Evolutionary conservation across 1,284 basidiomycete genomes (phyloP).

Genomic region (Crucibulum parvulum): DNA sequence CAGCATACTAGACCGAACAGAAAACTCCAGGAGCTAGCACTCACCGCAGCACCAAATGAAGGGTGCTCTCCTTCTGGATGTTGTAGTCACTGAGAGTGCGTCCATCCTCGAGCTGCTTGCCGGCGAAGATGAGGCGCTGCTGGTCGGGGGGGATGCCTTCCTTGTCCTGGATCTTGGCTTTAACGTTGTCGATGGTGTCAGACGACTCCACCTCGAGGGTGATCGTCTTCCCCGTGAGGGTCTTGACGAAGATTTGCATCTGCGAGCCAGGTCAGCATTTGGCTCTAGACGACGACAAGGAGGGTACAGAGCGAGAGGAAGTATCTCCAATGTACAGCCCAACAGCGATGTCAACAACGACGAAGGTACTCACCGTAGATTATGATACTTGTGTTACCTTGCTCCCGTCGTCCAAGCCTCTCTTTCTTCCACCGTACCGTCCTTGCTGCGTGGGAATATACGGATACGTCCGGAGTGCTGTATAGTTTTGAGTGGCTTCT

Average conservation of each 20-base stretch:
- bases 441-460: constrained; percentile 32
- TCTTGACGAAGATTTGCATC: constrained; percentile 97
- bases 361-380: constrained; percentile 29
- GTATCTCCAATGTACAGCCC: constrained; percentile 11
- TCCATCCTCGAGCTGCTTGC: constrained; percentile 97
- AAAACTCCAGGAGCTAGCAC: constrained; percentile 24
- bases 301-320: constrained; percentile 20
- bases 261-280: constrained; percentile 19
- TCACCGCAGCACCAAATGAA: constrained; percentile 95
- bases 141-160: constrained; percentile 97
- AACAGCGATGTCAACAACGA: constrained; percentile 16
- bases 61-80: constrained; percentile 99
- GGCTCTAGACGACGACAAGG: not conserved
- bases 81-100: constrained; percentile 96
- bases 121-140: constrained; percentile 93
- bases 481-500: not conserved
- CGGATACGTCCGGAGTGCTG: not conserved
- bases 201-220: no score
- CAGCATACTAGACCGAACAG: not conserved
- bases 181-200: constrained; percentile 53
- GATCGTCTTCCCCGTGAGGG: constrained; percentile 96
- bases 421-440: not conserved
- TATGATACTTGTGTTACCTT: constrained; percentile 22
- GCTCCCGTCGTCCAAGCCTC: not conserved
- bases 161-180: constrained; percentile 96